A percentile compares a stretch with the other conserved stretches of the same genome.
These are phyloP conservation scores for Carex myosuroides DNA, from an alignment of 176 grass and related monocot species.

Conservation along the genomic window DNA sequence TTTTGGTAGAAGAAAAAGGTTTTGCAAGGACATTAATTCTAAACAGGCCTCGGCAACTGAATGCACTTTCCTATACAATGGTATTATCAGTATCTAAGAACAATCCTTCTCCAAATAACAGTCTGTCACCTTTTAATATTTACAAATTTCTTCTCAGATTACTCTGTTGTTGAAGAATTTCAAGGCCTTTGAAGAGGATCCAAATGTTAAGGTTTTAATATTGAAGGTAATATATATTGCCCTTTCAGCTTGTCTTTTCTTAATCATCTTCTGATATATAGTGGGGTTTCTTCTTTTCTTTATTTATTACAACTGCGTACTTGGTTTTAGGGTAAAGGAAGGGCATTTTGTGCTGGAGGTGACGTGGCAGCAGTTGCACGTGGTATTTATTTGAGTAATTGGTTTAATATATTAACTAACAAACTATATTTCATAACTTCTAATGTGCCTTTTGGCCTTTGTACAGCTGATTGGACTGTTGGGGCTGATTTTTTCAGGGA, in stretches of 20 bases:
- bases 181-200: conserved; percentile 54
- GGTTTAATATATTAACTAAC: background rate
- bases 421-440: conserved; percentile 6
- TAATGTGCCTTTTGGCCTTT: conserved; percentile 19
- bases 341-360: conserved; percentile 98
- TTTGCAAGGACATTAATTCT: conserved; percentile 62
- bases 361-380: conserved; percentile 60
- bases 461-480: conserved; percentile 63
- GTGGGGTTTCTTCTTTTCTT: background rate
- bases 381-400: conserved; percentile 34
- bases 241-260: background rate
- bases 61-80: conserved; percentile 76
- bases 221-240: conserved; percentile 45
- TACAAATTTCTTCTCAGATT: conserved; percentile 40
- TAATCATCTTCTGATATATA: background rate
- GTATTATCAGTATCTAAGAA: conserved; percentile 25
- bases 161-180: conserved; percentile 54
- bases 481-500: conserved; percentile 68
- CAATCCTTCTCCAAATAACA: background rate
- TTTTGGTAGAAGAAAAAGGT: conserved; percentile 73
- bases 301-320: background rate
- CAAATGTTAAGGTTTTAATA: conserved; percentile 67
- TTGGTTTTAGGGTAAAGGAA: conserved; percentile 77
- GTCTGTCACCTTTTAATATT: background rate
- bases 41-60: conserved; percentile 81